Base-by-base conservation (phyloP, 164 flowering plant species). In the Vitis labrusca region DNA sequence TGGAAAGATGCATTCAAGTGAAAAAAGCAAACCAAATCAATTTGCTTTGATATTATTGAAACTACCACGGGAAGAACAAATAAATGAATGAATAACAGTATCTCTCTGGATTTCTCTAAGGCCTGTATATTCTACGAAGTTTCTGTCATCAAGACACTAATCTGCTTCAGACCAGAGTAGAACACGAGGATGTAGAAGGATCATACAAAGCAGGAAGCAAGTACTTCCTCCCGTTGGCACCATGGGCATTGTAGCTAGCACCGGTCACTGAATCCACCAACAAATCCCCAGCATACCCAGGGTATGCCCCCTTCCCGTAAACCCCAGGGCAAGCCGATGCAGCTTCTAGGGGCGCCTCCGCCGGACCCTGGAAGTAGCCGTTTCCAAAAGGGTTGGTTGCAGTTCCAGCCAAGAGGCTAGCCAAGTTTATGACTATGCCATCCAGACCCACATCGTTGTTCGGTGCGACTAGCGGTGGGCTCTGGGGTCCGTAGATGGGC, bases 401-500 rank as follows among this genome's bases (percentile, higher is more conserved):
- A 0, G 90, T 78, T 2, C 83, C 89, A 1, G 92, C 90, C 71
- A 85, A 59, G 0, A 86, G 74, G 30, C 74, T 75, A 6, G 90
- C 92, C 69, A 86, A 54, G 68, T 85, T 86, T 47, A 86, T 82
- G 3, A 85, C 66, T 84, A 88, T 82, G 0, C 91, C 91, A 61
- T 88, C 91, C 11, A 88, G 16, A 6, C 89, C 91, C 62, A 85
- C 88, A 37, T 87, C 87, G 64, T 76, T 73, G 82, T 88, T 88
- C 15, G 91, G 90, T 0, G 89, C 79, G 0, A 84, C 81, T 62
- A 88, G 47, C 0, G 92, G 88, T 52, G 85, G 78, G 63, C 61
- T 70, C 76, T 88, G 89, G 0, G 92, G 92, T 2, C 92, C 92
- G 74, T 86, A 86, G 8, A 84, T 71, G 12, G 92, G 92, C 70